Evolutionary conservation across 495 filamentous ascomycete genomes (phyloP), one percentile per base, ranked within the genome.

Genomic region (Neurospora sp.): DNA sequence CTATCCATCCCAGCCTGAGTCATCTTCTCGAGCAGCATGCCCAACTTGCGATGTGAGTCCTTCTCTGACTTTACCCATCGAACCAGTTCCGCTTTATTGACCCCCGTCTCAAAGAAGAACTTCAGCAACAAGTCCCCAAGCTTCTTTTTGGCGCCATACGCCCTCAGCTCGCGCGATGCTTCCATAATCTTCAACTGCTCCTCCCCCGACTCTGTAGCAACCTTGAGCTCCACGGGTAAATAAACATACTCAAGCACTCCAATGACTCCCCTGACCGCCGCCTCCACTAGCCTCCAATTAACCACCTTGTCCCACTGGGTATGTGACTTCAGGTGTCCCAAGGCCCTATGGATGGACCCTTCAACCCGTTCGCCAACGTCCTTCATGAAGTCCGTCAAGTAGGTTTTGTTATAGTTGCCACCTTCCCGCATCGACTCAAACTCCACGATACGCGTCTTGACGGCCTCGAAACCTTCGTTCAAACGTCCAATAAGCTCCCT

Each of bases 231-330:
- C 31, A 66, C 54, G 14, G 54, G 54, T 1, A 66, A 27, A 18
- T 35, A 66, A 1, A 66, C 27, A 18, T 35, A 35, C 54, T 66
- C 54, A 1, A 66, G 54, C 14, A 66, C 1, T 1, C 14, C 14
- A 0, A 66, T 35, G 14, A 66, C 27, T 1, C 27, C 14, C 54
- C 0, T 66, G 14, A 66, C 14, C 27, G 27, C 31, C 54, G 54
- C 14, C 27, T 35, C 1, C 27, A 0, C 1, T 9, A 35, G 0
- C 3, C 0, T 66, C 31, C 31, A 9, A 16, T 37, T 0, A 48
- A 0, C n/a, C 44, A 20, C 44, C 27, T 31, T 31, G 27, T 31
- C 27, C 27, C 27, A 31, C 27, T 2, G 27, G 27, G 27, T 31
- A 31, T 31, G 31, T 31, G 31, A 1, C 20, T 54, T 6, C n/a